phyloP scores from a whole-genome alignment of 2,329 filamentous ascomycete species.

The Colletotrichum cuscutae region DNA sequence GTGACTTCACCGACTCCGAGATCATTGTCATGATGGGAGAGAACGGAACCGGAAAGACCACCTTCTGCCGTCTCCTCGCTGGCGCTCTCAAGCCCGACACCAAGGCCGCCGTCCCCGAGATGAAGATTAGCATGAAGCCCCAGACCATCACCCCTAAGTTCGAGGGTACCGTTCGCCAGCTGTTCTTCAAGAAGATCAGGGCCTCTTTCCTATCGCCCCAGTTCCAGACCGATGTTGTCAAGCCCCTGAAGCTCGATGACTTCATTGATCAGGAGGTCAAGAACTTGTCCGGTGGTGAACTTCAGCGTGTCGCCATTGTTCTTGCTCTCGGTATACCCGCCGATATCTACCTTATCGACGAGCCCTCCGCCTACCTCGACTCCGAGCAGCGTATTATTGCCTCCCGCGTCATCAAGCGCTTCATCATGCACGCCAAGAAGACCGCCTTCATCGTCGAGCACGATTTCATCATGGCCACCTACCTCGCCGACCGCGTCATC shows the following conservation, averaged over 20 bases:
- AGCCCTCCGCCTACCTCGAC: slow-evolving; percentile 96
- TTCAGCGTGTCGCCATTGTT: slow-evolving; percentile 98
- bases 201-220: slow-evolving; percentile 94
- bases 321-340: slow-evolving; percentile 94
- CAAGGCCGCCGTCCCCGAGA: slow-evolving; percentile 80
- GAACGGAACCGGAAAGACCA: slow-evolving; percentile 99
- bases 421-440: slow-evolving; percentile 99
- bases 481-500: slow-evolving; percentile 90
- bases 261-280: slow-evolving; percentile 99
- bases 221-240: slow-evolving; percentile 99
- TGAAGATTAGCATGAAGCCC: slow-evolving; percentile 99
- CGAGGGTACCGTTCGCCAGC: slow-evolving; percentile 92
- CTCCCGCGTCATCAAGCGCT: slow-evolving; percentile 97
- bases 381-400: slow-evolving; percentile 99
- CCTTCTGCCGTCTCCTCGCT: slow-evolving; percentile 95
- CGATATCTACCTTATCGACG: slow-evolving; percentile 98
- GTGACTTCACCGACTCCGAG: slow-evolving; percentile 96
- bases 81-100: slow-evolving; percentile 93
- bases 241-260: slow-evolving; percentile 98
- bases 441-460: slow-evolving; percentile 99
- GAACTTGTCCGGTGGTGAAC: slow-evolving; percentile 98
- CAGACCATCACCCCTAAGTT: slow-evolving; percentile 99
- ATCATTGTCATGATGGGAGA: slow-evolving; percentile 99
- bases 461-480: slow-evolving; percentile 96
- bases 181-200: slow-evolving; percentile 99